Percentiles rank a stretch among this genome's conserved stretches.
phyloP scores from a whole-genome alignment of 345 rosid species.

The Eutrema heterophyllum region DNA sequence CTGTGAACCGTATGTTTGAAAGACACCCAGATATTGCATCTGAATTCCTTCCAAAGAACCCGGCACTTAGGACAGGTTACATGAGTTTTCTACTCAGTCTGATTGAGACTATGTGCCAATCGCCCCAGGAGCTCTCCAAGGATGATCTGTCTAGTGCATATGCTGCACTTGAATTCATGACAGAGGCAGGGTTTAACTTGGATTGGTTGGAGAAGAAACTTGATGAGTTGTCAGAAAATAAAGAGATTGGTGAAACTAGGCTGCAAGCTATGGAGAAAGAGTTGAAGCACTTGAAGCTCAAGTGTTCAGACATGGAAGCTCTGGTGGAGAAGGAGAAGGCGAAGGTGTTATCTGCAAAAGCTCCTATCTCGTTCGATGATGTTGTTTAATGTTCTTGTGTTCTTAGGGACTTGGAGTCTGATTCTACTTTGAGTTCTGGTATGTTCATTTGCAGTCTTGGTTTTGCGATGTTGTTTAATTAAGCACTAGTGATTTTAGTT shows the following conservation, averaged over 20 bases:
- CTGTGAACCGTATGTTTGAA: conserved; percentile 10
- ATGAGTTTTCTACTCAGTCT: conserved; percentile 14
- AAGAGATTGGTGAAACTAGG: not conserved
- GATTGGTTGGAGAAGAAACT: conserved; percentile 27
- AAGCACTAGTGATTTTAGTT: no score
- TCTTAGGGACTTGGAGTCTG: not conserved
- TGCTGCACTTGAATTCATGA: conserved; percentile 2
- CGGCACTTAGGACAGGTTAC: conserved; percentile 3
- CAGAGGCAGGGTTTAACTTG: conserved; percentile 13
- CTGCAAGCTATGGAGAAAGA: conserved; percentile 14
- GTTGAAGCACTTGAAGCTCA: conserved; percentile 12
- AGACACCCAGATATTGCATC: conserved; percentile 19
- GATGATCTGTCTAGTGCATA: conserved; percentile 2
- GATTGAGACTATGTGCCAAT: conserved; percentile 12
- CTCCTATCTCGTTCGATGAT: conserved; percentile 21
- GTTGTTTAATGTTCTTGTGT: not conserved
- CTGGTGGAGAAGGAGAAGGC: conserved; percentile 16
- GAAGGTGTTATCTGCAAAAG: not conserved
- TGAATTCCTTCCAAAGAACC: conserved; percentile 1
- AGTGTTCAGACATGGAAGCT: conserved; percentile 9
- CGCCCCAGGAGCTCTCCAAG: not conserved
- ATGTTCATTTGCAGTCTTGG: not conserved
- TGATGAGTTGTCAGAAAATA: conserved; percentile 1
- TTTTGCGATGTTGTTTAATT: not conserved
- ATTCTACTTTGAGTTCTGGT: not conserved